A percentile compares a stretch with the other conserved stretches of the same genome.
Conservation (phyloP, 164 flowering plant species). For the Dillenia suffruticosa region DNA sequence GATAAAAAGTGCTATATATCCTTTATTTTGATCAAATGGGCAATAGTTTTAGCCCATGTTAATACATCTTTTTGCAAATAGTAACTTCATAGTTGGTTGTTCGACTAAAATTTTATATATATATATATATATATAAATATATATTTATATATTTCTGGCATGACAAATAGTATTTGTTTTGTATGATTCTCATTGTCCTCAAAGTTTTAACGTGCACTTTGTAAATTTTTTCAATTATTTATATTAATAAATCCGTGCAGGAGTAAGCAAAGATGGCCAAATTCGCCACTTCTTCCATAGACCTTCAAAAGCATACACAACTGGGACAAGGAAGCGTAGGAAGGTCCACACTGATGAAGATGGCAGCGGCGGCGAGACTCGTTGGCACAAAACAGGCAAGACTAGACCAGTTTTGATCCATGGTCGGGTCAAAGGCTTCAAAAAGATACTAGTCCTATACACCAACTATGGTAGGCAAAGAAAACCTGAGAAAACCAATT, state of each 20-base stretch:
- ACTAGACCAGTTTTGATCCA: constrained; percentile 58
- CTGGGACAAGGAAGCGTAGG: constrained; percentile 85
- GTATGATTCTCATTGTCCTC: background rate
- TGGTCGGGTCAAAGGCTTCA: constrained; percentile 65
- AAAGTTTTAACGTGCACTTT: no score
- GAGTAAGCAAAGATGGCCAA: constrained; percentile 80
- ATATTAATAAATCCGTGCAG: constrained; percentile 21
- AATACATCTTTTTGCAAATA: no score
- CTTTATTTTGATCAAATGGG: no score
- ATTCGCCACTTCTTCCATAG: constrained; percentile 93
- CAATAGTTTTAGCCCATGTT: no score
- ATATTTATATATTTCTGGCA: no score
- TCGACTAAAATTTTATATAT: no score
- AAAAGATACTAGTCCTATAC: constrained; percentile 90
- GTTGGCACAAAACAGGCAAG: constrained; percentile 99
- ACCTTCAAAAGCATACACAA: constrained; percentile 94
- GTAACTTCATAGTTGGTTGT: no score
- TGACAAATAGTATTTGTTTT: background rate
- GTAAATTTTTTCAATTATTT: no score
- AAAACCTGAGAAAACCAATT: constrained; percentile 90
- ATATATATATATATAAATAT: no score
- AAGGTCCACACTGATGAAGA: constrained; percentile 77
- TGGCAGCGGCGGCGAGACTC: constrained; percentile 81
- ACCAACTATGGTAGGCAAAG: constrained; percentile 84
- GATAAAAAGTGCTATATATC: no score